Conservation (phyloP, 176 grass and related monocot species). For the Oryza glaberrima region DNA sequence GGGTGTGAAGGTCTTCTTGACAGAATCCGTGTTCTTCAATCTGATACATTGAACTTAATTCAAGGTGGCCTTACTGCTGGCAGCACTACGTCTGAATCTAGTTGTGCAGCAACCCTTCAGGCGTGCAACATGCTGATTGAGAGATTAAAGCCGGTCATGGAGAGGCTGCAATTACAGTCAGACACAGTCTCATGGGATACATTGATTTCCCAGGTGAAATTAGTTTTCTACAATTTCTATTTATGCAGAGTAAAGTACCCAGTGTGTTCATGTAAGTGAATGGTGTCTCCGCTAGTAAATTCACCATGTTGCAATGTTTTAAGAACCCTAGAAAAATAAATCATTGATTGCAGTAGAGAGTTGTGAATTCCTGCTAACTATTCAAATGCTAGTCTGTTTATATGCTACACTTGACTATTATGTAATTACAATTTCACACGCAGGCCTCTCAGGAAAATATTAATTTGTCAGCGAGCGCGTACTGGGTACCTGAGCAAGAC, state of each 20-base stretch:
- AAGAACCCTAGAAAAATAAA: not conserved
- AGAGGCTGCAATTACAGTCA: slow-evolving; percentile 45
- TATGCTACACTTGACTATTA: not conserved
- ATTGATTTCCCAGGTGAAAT: slow-evolving; percentile 57
- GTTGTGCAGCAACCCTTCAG: slow-evolving; percentile 64
- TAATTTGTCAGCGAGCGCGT: slow-evolving; percentile 65
- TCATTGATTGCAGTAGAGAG: not conserved
- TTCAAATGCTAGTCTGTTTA: not conserved
- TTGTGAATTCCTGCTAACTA: not conserved
- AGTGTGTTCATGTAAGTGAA: not conserved
- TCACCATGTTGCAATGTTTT: not conserved
- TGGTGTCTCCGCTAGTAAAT: not conserved
- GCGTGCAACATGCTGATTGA: slow-evolving; percentile 60
- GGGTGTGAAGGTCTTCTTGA: slow-evolving; percentile 61
- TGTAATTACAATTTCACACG: not conserved
- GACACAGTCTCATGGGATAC: slow-evolving; percentile 58
- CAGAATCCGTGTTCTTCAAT: slow-evolving; percentile 62
- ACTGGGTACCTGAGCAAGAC: slow-evolving; percentile 56
- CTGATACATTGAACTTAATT: slow-evolving; percentile 71
- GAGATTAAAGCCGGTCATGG: slow-evolving; percentile 59
- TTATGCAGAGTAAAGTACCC: not conserved
- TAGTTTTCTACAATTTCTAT: not conserved
- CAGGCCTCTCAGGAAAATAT: slow-evolving; percentile 57
- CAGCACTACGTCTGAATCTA: slow-evolving; percentile 69
- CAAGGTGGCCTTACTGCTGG: slow-evolving; percentile 65